Base-by-base conservation (phyloP, 305 asterid genomes). In the Lippia alba region DNA sequence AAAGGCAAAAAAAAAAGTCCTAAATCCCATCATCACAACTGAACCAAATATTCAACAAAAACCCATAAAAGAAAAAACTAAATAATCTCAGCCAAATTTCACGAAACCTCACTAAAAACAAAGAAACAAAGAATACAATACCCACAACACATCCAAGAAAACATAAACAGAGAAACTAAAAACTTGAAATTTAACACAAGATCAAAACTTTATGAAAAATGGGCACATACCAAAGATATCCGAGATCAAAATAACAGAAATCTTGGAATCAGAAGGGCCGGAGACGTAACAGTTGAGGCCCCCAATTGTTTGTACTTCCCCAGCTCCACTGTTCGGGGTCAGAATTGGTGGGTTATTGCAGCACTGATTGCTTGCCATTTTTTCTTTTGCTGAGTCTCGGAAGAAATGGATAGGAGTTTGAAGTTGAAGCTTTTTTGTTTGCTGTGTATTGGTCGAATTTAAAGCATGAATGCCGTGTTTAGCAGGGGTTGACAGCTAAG, bases 341-440 rank as follows among this genome's bases (percentile, higher is more conserved):
- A 73, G 66, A 12, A 59, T 61, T 24, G 92, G 92, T 24, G 92
- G 89, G 45, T 88, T 88, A 18, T 74, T 82, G 54, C 86, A 83
- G 70, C 96, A 86, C 82, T 86, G 87, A 30, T 69, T 69, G 16
- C 85, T 80, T 3, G 90, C 54, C 89, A 83, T 83, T 41, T 39
- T 44, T 44, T 8, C 12, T 41, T 64, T 54, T 19, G 48, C 30
- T 24, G 3, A 24, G 66, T 54, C 53, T 56, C 4, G 41, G 41
- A 74, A 51, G 24, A 51, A 51, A 16, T 51, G 56, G 56, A 7
- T 8, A 51, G 4, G 18, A 51, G 8, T 51, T 5, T 48, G 0
- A 12, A n/a, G 18, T 3, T 24, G 30, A 24, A 24, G 30, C 30
- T 24, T 24, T 1, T 24, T 24, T 24, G 30, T 24, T 24, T 24